Percentiles rank a stretch among this genome's conserved stretches.
These are phyloP conservation scores for Allium sativum DNA, from an alignment of 106 monocot species.

Conservation along the genomic window DNA sequence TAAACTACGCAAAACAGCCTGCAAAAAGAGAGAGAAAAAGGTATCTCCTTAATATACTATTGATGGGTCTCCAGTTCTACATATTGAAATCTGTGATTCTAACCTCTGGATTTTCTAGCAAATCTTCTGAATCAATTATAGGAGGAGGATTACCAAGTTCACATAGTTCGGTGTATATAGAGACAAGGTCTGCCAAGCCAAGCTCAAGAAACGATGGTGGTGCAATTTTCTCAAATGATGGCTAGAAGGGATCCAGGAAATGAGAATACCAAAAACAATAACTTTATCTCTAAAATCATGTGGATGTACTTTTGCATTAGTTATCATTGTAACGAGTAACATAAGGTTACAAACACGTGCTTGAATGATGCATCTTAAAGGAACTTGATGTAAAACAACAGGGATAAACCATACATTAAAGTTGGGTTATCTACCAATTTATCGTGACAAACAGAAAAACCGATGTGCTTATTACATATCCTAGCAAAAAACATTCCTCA, in stretches of 20 bases:
- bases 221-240: slow-evolving; percentile 72
- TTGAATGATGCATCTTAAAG: too few species aligned
- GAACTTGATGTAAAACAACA: too few species aligned
- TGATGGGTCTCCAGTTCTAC: not conserved
- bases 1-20: slow-evolving; percentile 68
- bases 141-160: slow-evolving; percentile 73
- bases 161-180: slow-evolving; percentile 81
- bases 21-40: slow-evolving; percentile 17
- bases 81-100: not conserved
- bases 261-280: not conserved
- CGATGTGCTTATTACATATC: too few species aligned
- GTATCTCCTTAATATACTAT: not conserved
- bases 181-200: slow-evolving; percentile 54
- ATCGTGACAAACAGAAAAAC: too few species aligned
- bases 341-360: too few species aligned
- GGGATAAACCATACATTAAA: too few species aligned
- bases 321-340: too few species aligned
- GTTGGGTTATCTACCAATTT: too few species aligned
- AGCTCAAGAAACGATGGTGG: slow-evolving; percentile 74
- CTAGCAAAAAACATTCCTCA: too few species aligned
- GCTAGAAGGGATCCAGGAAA: slow-evolving; percentile 20
- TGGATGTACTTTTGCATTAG: too few species aligned
- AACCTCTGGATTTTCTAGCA: slow-evolving; percentile 76
- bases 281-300: not conserved
- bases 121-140: slow-evolving; percentile 81